phyloP scores from a whole-genome alignment of 345 rosid genomes.

The Gossypium australe region DNA sequence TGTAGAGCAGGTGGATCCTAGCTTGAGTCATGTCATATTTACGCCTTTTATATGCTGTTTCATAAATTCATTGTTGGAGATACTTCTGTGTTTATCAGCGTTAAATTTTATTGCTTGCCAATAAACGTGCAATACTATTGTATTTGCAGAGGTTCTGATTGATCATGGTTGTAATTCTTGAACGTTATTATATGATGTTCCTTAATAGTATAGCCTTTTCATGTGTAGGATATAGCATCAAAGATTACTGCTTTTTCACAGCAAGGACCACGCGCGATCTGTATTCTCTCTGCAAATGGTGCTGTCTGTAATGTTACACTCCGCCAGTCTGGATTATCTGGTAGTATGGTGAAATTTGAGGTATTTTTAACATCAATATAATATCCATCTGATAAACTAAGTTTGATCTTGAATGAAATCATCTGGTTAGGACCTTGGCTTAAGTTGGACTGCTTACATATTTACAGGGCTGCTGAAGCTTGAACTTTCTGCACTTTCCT shows the following conservation, averaged over 20 bases:
- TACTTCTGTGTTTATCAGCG: neutral
- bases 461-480: neutral
- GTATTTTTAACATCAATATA: slow-evolving; percentile 28
- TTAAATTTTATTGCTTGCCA: too few relatives aligned
- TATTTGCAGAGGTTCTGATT: neutral
- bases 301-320: slow-evolving; percentile 67
- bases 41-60: neutral
- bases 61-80: neutral
- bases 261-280: slow-evolving; percentile 76
- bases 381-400: slow-evolving; percentile 1
- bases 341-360: slow-evolving; percentile 64
- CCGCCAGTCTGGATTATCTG: slow-evolving; percentile 47
- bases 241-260: slow-evolving; percentile 65
- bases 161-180: neutral
- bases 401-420: neutral
- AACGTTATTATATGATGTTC: neutral
- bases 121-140: neutral
- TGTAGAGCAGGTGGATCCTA: neutral
- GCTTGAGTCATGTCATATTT: neutral
- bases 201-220: neutral
- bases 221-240: slow-evolving; percentile 65
- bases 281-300: slow-evolving; percentile 89
- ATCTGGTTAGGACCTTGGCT: neutral
- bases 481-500: neutral
- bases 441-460: neutral